phyloP scores from a whole-genome alignment of 441 rosid genomes.

The Mallotus repandus region DNA sequence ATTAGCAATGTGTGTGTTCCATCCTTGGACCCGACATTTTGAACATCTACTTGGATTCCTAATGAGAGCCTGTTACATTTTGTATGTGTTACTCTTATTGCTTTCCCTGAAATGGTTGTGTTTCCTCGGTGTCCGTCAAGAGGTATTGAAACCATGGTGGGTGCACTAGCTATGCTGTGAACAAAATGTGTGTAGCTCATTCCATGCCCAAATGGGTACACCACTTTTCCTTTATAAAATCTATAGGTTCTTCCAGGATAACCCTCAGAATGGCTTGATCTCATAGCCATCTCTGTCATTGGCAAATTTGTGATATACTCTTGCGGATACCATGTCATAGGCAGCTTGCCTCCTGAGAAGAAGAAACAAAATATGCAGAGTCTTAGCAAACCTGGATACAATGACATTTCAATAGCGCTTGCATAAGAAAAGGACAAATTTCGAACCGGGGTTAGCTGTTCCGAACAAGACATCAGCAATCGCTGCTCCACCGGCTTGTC shows the following conservation, averaged over 20 bases:
- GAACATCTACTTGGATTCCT: constrained; percentile 61
- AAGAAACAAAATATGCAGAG: too few relatives aligned
- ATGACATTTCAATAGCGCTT: too few relatives aligned
- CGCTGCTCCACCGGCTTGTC: constrained; percentile 92
- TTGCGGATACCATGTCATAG: constrained; percentile 99
- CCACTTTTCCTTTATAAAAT: constrained; percentile 74
- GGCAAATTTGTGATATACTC: constrained; percentile 62
- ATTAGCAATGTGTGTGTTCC: constrained; percentile 71
- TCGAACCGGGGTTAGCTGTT: constrained; percentile 58
- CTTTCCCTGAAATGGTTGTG: constrained; percentile 43
- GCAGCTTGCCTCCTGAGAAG: constrained; percentile 67
- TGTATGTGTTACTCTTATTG: constrained; percentile 67
- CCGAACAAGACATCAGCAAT: constrained; percentile 79
- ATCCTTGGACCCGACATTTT: constrained; percentile 62
- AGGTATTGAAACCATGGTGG: constrained; percentile 46
- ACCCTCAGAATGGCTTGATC: constrained; percentile 44
- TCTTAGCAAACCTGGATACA: too few relatives aligned
- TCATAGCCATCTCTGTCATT: constrained; percentile 89
- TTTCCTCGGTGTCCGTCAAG: constrained; percentile 50
- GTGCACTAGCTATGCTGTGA: constrained; percentile 59
- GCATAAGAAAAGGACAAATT: background rate
- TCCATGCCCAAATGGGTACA: constrained; percentile 88
- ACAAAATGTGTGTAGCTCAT: constrained; percentile 69
- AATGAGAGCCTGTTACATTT: constrained; percentile 55
- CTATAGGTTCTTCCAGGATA: constrained; percentile 90